Conservation (phyloP, 306 rosid species). For the Cicer yamashitae region DNA sequence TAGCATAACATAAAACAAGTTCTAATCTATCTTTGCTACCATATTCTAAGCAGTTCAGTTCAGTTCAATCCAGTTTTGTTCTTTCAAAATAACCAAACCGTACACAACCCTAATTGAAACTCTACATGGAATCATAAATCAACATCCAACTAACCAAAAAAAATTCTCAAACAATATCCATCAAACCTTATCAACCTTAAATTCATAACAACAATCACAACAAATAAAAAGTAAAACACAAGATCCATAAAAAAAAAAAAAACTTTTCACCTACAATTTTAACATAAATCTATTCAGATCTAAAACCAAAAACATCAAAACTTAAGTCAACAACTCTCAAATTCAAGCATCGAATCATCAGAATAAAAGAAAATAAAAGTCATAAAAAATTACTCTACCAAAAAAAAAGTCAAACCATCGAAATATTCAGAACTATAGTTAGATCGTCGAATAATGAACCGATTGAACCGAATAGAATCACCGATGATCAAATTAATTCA, state of each 20-base stretch:
- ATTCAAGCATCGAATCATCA: slow-evolving; percentile 9
- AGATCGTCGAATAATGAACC: slow-evolving; percentile 37
- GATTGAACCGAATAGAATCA: slow-evolving; percentile 26
- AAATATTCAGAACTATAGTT: not conserved
- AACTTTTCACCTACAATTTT: not conserved
- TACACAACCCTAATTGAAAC: not conserved
- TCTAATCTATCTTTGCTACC: not conserved
- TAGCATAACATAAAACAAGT: not conserved
- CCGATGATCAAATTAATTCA: slow-evolving; percentile 26
- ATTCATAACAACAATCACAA: not conserved
- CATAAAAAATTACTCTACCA: not conserved
- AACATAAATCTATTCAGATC: slow-evolving; percentile 31
- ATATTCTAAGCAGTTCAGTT: not conserved
- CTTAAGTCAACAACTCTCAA: not conserved
- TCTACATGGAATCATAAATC: slow-evolving; percentile 18
- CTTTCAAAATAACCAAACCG: not conserved
- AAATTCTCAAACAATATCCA: too few species aligned
- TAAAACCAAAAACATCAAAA: slow-evolving; percentile 16
- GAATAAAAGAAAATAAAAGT: not conserved
- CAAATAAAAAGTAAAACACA: not conserved
- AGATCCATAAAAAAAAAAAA: slow-evolving; percentile 5
- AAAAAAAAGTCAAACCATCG: slow-evolving; percentile 24
- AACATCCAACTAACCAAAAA: not conserved
- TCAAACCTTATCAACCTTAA: not conserved
- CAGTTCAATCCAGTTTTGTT: not conserved